Percentiles rank a stretch among this genome's conserved stretches.
phyloP scores from a whole-genome alignment of 2,329 filamentous ascomycete genomes.

The Trichoderma gracile region DNA sequence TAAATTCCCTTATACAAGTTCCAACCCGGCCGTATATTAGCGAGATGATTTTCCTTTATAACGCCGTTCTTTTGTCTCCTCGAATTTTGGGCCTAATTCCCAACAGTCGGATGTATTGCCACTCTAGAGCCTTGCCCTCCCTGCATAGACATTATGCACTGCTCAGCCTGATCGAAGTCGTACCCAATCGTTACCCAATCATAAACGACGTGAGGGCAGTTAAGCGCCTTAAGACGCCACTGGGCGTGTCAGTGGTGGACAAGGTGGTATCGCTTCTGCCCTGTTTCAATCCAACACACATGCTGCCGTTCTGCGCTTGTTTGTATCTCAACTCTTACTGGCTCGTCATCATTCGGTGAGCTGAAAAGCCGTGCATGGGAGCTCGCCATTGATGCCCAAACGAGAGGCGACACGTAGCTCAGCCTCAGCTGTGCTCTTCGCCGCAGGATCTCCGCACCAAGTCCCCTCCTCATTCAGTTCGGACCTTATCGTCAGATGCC shows the following conservation, averaged over 20 bases:
- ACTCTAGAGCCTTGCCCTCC: no score
- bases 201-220: no score
- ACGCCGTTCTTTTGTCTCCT: no score
- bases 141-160: not conserved
- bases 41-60: no score
- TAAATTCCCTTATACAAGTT: no score
- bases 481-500: no score
- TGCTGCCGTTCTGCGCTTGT: not conserved
- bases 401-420: not conserved
- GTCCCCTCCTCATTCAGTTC: no score
- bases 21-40: no score
- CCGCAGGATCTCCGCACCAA: not conserved
- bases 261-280: not conserved
- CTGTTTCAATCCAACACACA: not conserved
- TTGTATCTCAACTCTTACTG: not conserved
- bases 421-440: not conserved
- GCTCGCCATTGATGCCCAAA: not conserved
- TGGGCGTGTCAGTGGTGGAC: rapidly evolving
- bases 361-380: not conserved
- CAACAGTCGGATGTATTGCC: no score
- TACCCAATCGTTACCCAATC: not conserved
- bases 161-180: not conserved
- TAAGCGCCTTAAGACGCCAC: not conserved
- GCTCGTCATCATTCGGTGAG: not conserved
- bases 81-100: no score